Evolutionary conservation across 176 grass and related monocot species (phyloP).

Genomic region (Tuctoria greenei): DNA sequence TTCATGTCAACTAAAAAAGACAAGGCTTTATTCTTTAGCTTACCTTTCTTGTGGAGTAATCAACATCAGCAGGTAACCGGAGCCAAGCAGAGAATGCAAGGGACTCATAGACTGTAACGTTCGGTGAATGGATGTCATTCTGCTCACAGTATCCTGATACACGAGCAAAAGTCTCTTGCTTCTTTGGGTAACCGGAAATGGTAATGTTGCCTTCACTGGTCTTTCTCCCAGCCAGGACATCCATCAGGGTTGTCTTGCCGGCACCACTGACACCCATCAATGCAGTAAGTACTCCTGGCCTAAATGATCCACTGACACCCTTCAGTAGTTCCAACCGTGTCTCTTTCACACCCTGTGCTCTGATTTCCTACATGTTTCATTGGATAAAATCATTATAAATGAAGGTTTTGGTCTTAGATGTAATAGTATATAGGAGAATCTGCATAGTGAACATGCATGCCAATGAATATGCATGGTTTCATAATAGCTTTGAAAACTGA

Average conservation of each 20-base stretch:
- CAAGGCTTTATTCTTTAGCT: neutral
- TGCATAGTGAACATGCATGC: neutral
- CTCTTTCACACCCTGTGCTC: constrained; percentile 64
- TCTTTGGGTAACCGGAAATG: constrained; percentile 80
- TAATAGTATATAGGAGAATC: neutral
- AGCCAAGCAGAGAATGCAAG: constrained; percentile 71
- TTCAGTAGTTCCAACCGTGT: constrained; percentile 59
- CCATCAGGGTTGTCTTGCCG: constrained; percentile 83
- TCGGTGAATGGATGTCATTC: constrained; percentile 83
- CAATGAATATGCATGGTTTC: constrained; percentile 1
- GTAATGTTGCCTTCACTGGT: constrained; percentile 65
- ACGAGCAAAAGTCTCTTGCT: constrained; percentile 89
- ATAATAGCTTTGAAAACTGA: neutral
- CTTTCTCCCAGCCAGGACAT: constrained; percentile 70
- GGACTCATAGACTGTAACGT: constrained; percentile 75
- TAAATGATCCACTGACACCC: constrained; percentile 73
- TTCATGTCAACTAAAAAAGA: neutral
- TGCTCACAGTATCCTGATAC: constrained; percentile 84
- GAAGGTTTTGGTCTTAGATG: neutral
- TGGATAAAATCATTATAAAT: constrained; percentile 17
- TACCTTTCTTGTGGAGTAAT: constrained; percentile 74
- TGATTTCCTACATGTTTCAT: constrained; percentile 68
- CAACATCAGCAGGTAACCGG: constrained; percentile 46
- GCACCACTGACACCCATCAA: constrained; percentile 89
- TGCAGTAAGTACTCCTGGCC: constrained; percentile 78